These are phyloP conservation scores for Eutypa lata DNA, from an alignment of 2,329 filamentous ascomycete species.

Conservation along the genomic window DNA sequence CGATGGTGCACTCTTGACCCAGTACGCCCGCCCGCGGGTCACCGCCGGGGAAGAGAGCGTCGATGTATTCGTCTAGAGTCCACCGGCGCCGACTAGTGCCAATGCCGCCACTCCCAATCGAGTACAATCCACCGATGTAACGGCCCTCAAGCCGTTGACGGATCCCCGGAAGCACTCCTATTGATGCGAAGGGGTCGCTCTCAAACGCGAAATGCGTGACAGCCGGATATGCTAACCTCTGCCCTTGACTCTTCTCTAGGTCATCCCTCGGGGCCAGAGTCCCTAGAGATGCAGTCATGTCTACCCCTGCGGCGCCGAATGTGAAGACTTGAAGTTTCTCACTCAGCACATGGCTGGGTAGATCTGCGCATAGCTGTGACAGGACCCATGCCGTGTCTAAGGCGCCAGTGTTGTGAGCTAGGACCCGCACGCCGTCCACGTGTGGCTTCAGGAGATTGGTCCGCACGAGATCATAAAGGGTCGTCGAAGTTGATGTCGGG, in stretches of 20 bases:
- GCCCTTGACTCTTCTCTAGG: conserved; percentile 1
- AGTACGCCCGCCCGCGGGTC: conserved; percentile 23
- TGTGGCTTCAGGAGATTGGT: conserved; percentile 31
- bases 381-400: conserved; percentile 33
- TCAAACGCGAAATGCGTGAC: conserved; percentile 19
- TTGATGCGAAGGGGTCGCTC: conserved; percentile 35
- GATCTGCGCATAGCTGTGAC: conserved; percentile 34
- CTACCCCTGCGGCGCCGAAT: conserved; percentile 36
- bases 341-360: conserved; percentile 31
- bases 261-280: not conserved
- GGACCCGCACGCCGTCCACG: conserved; percentile 32
- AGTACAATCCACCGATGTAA: conserved; percentile 38
- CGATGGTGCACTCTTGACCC: conserved; percentile 32
- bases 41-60: conserved; percentile 31
- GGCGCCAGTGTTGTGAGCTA: conserved; percentile 39
- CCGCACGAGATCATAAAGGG: conserved; percentile 35
- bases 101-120: conserved; percentile 26
- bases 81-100: conserved; percentile 11
- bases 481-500: conserved; percentile 25
- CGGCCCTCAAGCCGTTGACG: conserved; percentile 33
- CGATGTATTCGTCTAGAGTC: conserved; percentile 34
- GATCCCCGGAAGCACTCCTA: conserved; percentile 35
- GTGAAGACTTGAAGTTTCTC: conserved; percentile 41
- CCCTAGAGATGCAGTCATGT: conserved; percentile 34
- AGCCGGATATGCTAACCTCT: too few species aligned